Percentiles rank a stretch among this genome's conserved stretches.
These are phyloP conservation scores for Exophiala oligosperma DNA, from an alignment of 2,329 filamentous ascomycete species.

Conservation along the genomic window DNA sequence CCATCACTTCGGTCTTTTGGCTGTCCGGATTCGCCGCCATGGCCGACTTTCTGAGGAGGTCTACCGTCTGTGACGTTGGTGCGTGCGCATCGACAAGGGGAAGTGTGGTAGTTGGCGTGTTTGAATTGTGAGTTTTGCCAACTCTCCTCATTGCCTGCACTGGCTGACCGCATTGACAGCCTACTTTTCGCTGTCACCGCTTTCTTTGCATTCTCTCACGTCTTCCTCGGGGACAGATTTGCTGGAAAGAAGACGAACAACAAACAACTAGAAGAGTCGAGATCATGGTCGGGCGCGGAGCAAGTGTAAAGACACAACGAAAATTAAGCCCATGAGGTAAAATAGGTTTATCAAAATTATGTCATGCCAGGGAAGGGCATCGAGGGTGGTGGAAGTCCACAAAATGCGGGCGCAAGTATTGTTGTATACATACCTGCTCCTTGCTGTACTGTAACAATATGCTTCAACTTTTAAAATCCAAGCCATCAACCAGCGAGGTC, in stretches of 20 bases:
- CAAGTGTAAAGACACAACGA: constrained; percentile 2
- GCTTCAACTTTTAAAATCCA: neutral
- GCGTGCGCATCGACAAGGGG: constrained; percentile 62
- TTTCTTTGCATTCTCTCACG: constrained; percentile 24
- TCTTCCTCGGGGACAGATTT: constrained; percentile 24
- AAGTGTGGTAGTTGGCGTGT: constrained; percentile 48
- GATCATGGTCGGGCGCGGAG: constrained; percentile 20
- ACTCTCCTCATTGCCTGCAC: neutral
- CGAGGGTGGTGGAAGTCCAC: too few species aligned
- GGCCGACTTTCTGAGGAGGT: constrained; percentile 63
- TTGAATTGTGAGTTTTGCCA: constrained; percentile 46
- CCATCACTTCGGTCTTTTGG: constrained; percentile 81
- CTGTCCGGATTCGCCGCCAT: constrained; percentile 77
- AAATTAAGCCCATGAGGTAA: too few species aligned
- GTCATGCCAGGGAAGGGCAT: too few species aligned
- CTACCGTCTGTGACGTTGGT: constrained; percentile 53
- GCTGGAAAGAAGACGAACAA: constrained; percentile 3
- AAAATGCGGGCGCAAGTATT: too few species aligned
- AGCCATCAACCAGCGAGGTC: too few species aligned
- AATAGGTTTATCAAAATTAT: too few species aligned
- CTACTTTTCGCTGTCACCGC: constrained; percentile 16
- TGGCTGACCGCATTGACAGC: neutral
- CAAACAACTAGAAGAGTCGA: constrained; percentile 5
- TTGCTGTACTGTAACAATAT: too few species aligned
- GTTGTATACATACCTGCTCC: too few species aligned